phyloP scores from a whole-genome alignment of 2,329 filamentous ascomycete genomes.

The Beauveria pseudobassiana region DNA sequence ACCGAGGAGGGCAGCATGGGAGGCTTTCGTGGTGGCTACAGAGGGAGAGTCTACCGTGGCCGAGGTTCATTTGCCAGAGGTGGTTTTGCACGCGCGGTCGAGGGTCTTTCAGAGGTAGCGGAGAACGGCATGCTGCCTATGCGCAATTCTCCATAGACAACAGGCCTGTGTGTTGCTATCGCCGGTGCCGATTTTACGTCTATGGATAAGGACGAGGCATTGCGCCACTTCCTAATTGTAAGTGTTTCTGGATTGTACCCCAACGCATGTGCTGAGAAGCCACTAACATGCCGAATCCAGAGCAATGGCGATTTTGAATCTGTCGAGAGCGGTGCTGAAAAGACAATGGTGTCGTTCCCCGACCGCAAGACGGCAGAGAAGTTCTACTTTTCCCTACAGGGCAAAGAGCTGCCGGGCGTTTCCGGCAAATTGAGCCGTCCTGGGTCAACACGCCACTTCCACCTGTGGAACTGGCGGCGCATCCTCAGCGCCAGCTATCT shows the following conservation, averaged over 20 bases:
- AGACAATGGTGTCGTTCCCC: constrained; percentile 54
- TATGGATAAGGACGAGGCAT: constrained; percentile 56
- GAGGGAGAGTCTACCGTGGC: constrained; percentile 24
- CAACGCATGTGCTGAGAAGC: not conserved
- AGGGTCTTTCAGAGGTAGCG: constrained; percentile 33
- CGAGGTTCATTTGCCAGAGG: constrained; percentile 35
- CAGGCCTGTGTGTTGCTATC: constrained; percentile 60
- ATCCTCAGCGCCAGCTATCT: not conserved
- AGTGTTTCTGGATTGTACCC: constrained; percentile 21
- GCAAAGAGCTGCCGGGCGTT: constrained; percentile 53
- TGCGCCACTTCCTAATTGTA: constrained; percentile 66
- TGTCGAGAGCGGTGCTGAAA: constrained; percentile 39
- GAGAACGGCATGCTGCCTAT: constrained; percentile 47
- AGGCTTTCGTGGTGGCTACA: constrained; percentile 25
- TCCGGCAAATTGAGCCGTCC: constrained; percentile 52
- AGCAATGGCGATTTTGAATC: constrained; percentile 56
- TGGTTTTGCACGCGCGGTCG: constrained; percentile 26
- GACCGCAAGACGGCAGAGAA: constrained; percentile 65
- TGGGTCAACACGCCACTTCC: constrained; percentile 44
- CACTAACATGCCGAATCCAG: constrained; percentile 26
- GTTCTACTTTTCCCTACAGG: constrained; percentile 52
- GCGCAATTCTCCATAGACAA: constrained; percentile 67
- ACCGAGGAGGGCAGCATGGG: constrained; percentile 26
- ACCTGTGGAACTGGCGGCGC: constrained; percentile 11
- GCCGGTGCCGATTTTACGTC: constrained; percentile 56